Evolutionary conservation across 2,329 filamentous ascomycete genomes (phyloP), one percentile per base, ranked within the genome.

Genomic region (Ceratocystis papillata): DNA sequence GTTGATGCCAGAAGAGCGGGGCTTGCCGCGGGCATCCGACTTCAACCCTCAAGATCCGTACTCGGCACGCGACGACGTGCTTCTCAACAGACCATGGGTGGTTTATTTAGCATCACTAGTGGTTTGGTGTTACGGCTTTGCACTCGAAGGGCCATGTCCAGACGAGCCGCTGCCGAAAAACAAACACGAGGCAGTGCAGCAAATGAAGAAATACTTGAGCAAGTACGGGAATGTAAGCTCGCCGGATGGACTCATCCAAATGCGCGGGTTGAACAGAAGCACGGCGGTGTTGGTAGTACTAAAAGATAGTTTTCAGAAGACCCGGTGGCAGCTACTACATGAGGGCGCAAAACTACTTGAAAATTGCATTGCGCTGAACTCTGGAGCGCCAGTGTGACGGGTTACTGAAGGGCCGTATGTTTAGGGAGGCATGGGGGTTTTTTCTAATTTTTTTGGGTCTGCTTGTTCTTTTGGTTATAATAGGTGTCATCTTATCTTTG

Each of bases 71-170:
- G 89, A 96, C 71, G 94, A 99, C 71, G 88, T 91, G 64, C 80
- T 96, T 1, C 81, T 97, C 68, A 96, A 97, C 72, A 82, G 94
- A 17, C 90, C 93, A 0, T 99, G 94, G 93, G 91, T 96, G 10
- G 79, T 97, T 63, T 99, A 96, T 76, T 95, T 96, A 73, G 90
- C 94, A 0, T 86, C 87, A 0, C 80, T 99, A 15, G 90, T 96
- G 25, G 89, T 97, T 0, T 99, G 94, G 94, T 90, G 86, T 68
- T 99, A 97, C 72, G 93, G 92, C 1, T 96, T 86, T 73, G 91
- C 93, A 0, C 79, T 96, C 22, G 94, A 97, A 70, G 94, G 94
- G 0, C 83, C 90, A 0, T 83, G 89, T 67, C 77, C 80, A 5
- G 76, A 75, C 3, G 72, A 76, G 63, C 80, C 76, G 70, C 76